Evolutionary conservation across 768 basidiomycete genomes (phyloP).

Genomic region (Leccinum broughii): DNA sequence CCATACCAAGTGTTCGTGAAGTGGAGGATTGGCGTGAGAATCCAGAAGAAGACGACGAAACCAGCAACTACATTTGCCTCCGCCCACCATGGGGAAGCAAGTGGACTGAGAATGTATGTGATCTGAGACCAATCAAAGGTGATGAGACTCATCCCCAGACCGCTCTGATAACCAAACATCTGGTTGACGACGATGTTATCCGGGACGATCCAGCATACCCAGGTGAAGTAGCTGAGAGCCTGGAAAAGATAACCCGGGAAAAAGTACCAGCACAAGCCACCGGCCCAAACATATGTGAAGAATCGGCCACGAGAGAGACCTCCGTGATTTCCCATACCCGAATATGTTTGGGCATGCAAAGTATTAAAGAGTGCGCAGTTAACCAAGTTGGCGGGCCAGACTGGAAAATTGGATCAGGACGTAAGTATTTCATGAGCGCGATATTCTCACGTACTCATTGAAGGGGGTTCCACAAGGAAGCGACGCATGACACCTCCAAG

Average conservation of each 20-base stretch:
- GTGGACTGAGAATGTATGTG: conserved; percentile 50
- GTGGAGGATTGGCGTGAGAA: conserved; percentile 28
- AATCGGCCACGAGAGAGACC: conserved; percentile 54
- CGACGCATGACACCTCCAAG: conserved; percentile 61
- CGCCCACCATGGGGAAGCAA: conserved; percentile 38
- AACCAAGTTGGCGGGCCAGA: conserved; percentile 74
- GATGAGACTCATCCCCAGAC: conserved; percentile 69
- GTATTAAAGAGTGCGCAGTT: conserved; percentile 76
- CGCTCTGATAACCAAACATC: conserved; percentile 62
- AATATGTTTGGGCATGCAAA: conserved; percentile 57
- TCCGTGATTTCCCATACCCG: conserved; percentile 44
- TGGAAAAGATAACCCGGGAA: conserved; percentile 76
- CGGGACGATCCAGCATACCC: conserved; percentile 70
- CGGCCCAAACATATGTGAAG: conserved; percentile 48
- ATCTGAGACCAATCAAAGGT: conserved; percentile 85
- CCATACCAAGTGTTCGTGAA: conserved; percentile 41
- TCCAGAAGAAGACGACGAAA: conserved; percentile 38
- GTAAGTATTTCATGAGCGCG: background rate
- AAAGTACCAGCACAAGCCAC: conserved; percentile 49
- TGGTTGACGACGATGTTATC: conserved; percentile 70
- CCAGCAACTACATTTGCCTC: conserved; percentile 42
- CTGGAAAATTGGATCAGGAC: conserved; percentile 39
- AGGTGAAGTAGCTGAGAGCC: conserved; percentile 60
- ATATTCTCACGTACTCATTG: conserved; percentile 50
- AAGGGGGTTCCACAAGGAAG: conserved; percentile 63